These are phyloP conservation scores for Terfezia boudieri DNA, from an alignment of 495 filamentous ascomycete genomes.

Conservation along the genomic window DNA sequence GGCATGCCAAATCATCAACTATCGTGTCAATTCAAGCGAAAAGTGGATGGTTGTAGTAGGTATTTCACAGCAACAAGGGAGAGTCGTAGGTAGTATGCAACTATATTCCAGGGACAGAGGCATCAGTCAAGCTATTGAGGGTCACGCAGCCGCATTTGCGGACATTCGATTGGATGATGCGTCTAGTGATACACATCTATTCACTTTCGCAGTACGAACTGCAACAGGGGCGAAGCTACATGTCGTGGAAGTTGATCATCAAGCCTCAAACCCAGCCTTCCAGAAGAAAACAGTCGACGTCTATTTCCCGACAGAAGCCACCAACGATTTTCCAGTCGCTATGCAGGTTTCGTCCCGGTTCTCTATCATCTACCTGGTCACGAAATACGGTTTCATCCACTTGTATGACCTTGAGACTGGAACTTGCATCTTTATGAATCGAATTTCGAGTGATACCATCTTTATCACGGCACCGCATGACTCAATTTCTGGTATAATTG, in stretches of 20 bases:
- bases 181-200: conserved; percentile 74
- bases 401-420: conserved; percentile 93
- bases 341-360: conserved; percentile 95
- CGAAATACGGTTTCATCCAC: conserved; percentile 98
- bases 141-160: conserved; percentile 89
- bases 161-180: conserved; percentile 73
- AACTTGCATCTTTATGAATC: conserved; percentile 98
- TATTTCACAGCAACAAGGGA: conserved; percentile 77
- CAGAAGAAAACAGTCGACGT: conserved; percentile 91
- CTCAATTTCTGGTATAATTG: conserved; percentile 72
- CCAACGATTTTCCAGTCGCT: conserved; percentile 92
- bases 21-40: conserved; percentile 81
- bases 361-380: conserved; percentile 87
- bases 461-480: conserved; percentile 76
- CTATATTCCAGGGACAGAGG: conserved; percentile 86
- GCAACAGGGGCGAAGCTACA: conserved; percentile 83
- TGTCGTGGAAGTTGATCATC: conserved; percentile 92
- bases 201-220: conserved; percentile 85
- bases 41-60: conserved; percentile 98
- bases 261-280: conserved; percentile 65
- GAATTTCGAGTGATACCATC: conserved; percentile 96
- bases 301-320: conserved; percentile 87
- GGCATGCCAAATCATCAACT: conserved; percentile 98
- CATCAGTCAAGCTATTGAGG: conserved; percentile 94
- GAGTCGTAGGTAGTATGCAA: conserved; percentile 89